A percentile compares a stretch with the other conserved stretches of the same genome.
phyloP scores from a whole-genome alignment of 2,329 filamentous ascomycete genomes.

The Corniculantispora saksenae region DNA sequence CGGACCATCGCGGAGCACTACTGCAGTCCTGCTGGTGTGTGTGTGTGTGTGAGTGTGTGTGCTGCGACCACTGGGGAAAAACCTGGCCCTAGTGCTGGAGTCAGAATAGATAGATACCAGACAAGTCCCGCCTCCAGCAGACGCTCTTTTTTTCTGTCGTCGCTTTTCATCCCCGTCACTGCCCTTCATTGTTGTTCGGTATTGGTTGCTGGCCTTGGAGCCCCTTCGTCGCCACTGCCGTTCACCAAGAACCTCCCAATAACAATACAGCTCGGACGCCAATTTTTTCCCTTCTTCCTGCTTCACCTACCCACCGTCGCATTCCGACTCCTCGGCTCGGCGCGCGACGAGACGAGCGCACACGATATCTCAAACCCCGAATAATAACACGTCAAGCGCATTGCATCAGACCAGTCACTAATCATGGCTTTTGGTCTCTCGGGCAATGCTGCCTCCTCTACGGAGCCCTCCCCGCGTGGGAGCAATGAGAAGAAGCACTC shows the following conservation, averaged over 20 bases:
- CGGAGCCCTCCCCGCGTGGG: constrained; percentile 4
- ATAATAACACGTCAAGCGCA: neutral
- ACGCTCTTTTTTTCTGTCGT: neutral
- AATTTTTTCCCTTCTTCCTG: constrained; percentile 7
- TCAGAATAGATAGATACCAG: constrained; percentile 16
- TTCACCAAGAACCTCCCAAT: neutral
- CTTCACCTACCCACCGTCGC: constrained; percentile 2
- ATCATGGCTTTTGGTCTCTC: constrained; percentile 9
- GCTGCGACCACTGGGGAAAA: constrained; percentile 14
- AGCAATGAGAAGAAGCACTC: constrained; percentile 16
- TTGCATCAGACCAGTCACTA: neutral
- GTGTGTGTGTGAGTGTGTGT: constrained; percentile 5
- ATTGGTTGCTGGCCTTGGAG: constrained; percentile 7
- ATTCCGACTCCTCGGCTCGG: neutral
- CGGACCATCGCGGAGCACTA: constrained; percentile 19
- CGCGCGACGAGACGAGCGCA: neutral
- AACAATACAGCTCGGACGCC: neutral
- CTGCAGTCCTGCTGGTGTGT: constrained; percentile 1
- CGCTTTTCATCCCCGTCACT: neutral
- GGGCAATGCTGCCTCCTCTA: constrained; percentile 8
- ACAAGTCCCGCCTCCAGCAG: constrained; percentile 8
- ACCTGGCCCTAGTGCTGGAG: constrained; percentile 2
- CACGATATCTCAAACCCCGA: neutral
- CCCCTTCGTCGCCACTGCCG: constrained; percentile 15
- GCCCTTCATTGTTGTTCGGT: neutral